A percentile compares a stretch with the other conserved stretches of the same genome.
These are phyloP conservation scores for Komagataella ulmi DNA, from an alignment of 805 yeast genomes.

Conservation along the genomic window DNA sequence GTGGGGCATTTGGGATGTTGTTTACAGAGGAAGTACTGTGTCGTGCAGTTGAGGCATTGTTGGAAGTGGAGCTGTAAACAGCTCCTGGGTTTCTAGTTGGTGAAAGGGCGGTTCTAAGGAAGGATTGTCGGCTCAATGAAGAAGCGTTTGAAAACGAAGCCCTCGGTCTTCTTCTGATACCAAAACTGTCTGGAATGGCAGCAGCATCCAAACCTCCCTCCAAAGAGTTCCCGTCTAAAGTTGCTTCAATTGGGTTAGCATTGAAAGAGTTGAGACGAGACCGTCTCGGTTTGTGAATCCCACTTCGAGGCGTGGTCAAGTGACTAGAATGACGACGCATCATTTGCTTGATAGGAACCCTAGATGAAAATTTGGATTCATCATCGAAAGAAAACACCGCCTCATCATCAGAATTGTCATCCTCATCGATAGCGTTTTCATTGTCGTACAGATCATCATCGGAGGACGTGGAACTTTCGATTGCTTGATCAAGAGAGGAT, in stretches of 20 bases:
- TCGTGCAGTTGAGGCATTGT: conserved; percentile 5
- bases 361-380: conserved; percentile 3
- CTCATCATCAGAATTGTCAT: conserved; percentile 24
- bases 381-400: conserved; percentile 16
- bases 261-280: conserved; percentile 13
- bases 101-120: conserved; percentile 19
- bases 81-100: conserved; percentile 13
- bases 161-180: conserved; percentile 14
- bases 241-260: conserved; percentile 16
- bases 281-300: conserved; percentile 1
- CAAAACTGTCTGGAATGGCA: conserved; percentile 13
- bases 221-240: conserved; percentile 13
- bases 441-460: conserved; percentile 13
- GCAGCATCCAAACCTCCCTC: conserved; percentile 10
- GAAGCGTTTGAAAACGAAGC: conserved; percentile 21
- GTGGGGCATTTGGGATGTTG: neutral
- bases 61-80: conserved; percentile 14
- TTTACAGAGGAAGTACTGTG: neutral
- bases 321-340: conserved; percentile 1
- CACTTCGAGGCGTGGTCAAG: neutral
- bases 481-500: conserved; percentile 21
- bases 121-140: conserved; percentile 23
- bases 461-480: conserved; percentile 20
- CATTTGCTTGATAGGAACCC: neutral
- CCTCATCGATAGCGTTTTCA: conserved; percentile 10